A percentile compares a stretch with the other conserved stretches of the same genome.
phyloP scores from a whole-genome alignment of 495 filamentous ascomycete species.

The Lichenothelia convexa region DNA sequence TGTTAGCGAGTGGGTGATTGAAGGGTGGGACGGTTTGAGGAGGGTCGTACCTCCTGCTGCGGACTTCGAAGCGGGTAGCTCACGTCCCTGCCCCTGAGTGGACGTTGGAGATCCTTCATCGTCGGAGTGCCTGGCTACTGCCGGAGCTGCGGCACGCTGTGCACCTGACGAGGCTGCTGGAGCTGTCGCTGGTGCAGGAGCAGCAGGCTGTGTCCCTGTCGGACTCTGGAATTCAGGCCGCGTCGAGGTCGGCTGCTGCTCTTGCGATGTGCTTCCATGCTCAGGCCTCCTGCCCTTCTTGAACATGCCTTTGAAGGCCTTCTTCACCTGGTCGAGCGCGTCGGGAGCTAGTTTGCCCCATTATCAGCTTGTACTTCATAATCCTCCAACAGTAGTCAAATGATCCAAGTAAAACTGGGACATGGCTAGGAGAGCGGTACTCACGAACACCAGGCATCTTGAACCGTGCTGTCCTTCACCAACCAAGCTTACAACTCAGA shows the following conservation, averaged over 20 bases:
- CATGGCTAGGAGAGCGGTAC: not conserved
- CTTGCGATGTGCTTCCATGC: not conserved
- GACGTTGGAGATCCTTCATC: too few relatives aligned
- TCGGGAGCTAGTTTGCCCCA: conserved; percentile 1
- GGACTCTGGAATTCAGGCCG: not conserved
- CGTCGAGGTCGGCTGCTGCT: not conserved
- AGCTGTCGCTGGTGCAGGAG: not conserved
- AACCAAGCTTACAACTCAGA: too few relatives aligned
- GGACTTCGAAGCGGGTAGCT: too few relatives aligned
- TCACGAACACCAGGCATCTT: conserved; percentile 4
- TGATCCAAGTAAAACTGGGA: not conserved
- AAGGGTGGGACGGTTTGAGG: too few relatives aligned
- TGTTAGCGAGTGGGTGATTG: too few relatives aligned
- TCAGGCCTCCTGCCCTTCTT: conserved; percentile 6
- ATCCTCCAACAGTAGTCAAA: not conserved
- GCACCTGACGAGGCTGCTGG: not conserved
- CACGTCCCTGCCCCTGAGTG: too few relatives aligned
- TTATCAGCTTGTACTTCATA: conserved; percentile 1
- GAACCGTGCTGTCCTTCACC: too few relatives aligned
- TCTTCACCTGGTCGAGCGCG: conserved; percentile 11
- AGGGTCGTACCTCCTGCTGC: too few relatives aligned
- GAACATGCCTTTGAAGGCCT: conserved; percentile 13
- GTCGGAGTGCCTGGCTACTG: too few relatives aligned
- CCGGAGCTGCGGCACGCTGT: too few relatives aligned
- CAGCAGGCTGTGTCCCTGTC: not conserved